Base-by-base conservation (phyloP, 1,284 basidiomycete genomes). In the Ceratobasidium sp. region DNA sequence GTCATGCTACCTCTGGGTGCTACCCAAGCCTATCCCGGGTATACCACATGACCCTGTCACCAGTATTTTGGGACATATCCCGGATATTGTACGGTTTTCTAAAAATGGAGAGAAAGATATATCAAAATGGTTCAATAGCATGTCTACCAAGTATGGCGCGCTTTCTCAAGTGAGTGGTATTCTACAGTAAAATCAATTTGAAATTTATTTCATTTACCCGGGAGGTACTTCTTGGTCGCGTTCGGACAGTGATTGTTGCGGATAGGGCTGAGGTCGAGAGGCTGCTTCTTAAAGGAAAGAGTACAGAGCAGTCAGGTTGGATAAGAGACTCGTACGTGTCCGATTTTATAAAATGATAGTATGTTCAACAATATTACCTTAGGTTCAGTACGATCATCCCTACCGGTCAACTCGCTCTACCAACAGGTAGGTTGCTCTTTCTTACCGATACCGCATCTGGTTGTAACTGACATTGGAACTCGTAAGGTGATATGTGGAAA, bases 401-500 rank as follows among this genome's bases (percentile, higher is more conserved):
- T 1, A 18, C n/a, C 1, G 53, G 65, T 4, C 43, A 57, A 46
- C 36, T 70, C 14, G 52, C 39, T 46, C 28, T 70, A 5, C 53
- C 41, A 14, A 46, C 41, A 16, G 57, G 65, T 70, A n/a, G 30
- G 65, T 70, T n/a, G 9, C 9, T 45, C 43, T 45, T 18, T 45
- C 4, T 45, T 45, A 3, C 3, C 10, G 9, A 9, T 4, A 18
- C 4, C 14, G 14, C 36, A 39, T 39, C 14, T 39, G 36, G 6
- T 39, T 6, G 14, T 6, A 6, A 14, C 36, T 39, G 6, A 6
- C 6, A 39, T 14, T 14, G 14, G 28, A 2, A 18, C 21, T n/a
- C n/a, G n/a, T n/a, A 30, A 67, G 64, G 58, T 23, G 65, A 70
- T 21, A 48, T 34, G n/a, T 70, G 65, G 65, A 70, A 70, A 43